Percentiles rank a stretch among this genome's conserved stretches.
Conservation (phyloP, 495 filamentous ascomycete genomes). For the Staphylotrichum tortipilum region DNA sequence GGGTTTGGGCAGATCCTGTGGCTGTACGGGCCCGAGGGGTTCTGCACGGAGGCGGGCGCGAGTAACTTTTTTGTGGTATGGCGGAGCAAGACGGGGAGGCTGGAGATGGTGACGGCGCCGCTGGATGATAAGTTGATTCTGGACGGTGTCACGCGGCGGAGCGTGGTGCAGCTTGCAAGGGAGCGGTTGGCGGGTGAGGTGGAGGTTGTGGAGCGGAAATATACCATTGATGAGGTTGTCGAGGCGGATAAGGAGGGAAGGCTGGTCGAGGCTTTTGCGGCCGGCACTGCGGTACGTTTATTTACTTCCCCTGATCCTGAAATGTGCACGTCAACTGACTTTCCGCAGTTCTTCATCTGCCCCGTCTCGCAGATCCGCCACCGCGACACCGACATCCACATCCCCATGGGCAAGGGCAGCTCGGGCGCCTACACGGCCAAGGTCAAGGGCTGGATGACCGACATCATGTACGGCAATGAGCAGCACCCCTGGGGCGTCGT, state of each 20-base stretch:
- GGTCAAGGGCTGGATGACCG: conserved; percentile 69
- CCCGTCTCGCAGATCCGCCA: conserved; percentile 67
- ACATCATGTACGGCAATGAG: conserved; percentile 82
- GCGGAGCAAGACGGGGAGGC: conserved; percentile 55
- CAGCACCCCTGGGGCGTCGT: conserved; percentile 72
- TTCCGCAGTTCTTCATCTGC: conserved; percentile 62
- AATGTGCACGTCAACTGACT: no score
- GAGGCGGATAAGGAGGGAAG: conserved; percentile 66
- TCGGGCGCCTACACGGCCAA: conserved; percentile 55
- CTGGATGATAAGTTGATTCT: conserved; percentile 75
- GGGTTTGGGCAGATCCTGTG: conserved; percentile 89
- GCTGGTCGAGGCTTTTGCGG: conserved; percentile 75
- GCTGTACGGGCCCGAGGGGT: conserved; percentile 66
- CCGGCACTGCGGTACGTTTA: conserved; percentile 69
- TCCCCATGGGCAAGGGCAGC: conserved; percentile 53
- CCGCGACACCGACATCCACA: conserved; percentile 56
- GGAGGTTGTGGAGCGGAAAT: conserved; percentile 69
- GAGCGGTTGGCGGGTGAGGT: conserved; percentile 52
- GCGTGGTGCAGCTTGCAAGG: conserved; percentile 64
- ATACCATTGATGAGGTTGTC: conserved; percentile 70
- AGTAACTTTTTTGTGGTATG: conserved; percentile 87
- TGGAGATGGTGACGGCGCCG: conserved; percentile 75
- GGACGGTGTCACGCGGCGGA: conserved; percentile 72
- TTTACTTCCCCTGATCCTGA: background rate
- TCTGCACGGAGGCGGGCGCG: conserved; percentile 86